Evolutionary conservation across 1,139 yeast species (phyloP), one percentile per base, ranked within the genome.

Genomic region (Candida sojae): DNA sequence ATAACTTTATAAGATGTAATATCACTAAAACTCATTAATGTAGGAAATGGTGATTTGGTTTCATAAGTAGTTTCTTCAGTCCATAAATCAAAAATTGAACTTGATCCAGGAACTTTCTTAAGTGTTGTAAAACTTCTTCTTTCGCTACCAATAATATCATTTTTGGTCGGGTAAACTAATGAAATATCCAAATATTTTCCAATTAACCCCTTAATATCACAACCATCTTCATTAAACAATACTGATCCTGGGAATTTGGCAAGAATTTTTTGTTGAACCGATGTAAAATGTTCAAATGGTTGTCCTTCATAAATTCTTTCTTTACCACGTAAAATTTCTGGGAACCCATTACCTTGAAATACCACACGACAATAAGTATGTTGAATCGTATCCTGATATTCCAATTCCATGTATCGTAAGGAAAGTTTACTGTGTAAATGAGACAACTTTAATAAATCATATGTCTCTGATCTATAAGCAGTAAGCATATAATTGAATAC

Each of bases 261-360:
- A 58, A 85, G 77, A 54, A 90, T 71, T 57, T 96, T 76, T 59
- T 86, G 90, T 57, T 88, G 92, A 62, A 90, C 86, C 2, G 95
- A 84, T 5, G 91, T 85, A 49, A 90, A 84, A 64, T 88, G 95
- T 62, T 90, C 97, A 69, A 88, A 90, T 28, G 96, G 91, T 47
- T 83, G 75, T 10, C 96, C 96, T 67, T 90, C 96, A 62, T 86
- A 88, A 48, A 90, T 86, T 62, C 86, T 90, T 53, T 83, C 84
- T 59, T 86, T 83, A 44, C 88, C 88, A 60, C 96, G 75, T 48
- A 88, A 77, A 42, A 91, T 80, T 35, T 74, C 74, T 10, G 96
- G 96, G 75, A 90, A 90, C 3, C 96, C 96, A 46, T 79, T 81
- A 12, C 97, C 97, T 63, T 88, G 79, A 59, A 86, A 89, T 21